Evolutionary conservation across 345 rosid genomes (phyloP).

Genomic region (Aquilaria malaccensis): DNA sequence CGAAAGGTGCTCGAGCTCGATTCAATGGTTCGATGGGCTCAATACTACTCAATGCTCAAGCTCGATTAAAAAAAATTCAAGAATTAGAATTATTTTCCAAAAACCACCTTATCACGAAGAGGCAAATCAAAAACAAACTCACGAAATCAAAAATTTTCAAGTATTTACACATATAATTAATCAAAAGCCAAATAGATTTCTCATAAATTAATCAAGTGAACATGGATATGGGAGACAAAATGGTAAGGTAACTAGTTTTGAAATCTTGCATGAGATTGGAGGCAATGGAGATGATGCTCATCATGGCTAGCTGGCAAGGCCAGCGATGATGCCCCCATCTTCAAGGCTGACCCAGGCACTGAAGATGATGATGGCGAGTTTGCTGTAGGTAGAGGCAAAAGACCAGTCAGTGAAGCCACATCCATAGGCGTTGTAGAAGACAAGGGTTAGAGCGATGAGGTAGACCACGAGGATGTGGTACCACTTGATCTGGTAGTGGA

Average conservation of each 20-base stretch:
- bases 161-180: too few relatives aligned
- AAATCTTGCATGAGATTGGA: conserved; percentile 71
- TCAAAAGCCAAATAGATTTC: too few relatives aligned
- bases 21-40: too few relatives aligned
- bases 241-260: conserved; percentile 85
- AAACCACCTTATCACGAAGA: too few relatives aligned
- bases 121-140: too few relatives aligned
- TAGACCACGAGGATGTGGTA: conserved; percentile 35
- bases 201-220: conserved; percentile 18
- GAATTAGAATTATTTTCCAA: too few relatives aligned
- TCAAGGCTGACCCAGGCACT: conserved; percentile 68
- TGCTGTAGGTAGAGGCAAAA: conserved; percentile 82
- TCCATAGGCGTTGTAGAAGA: conserved; percentile 88
- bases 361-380: conserved; percentile 65
- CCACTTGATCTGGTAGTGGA: conserved; percentile 39
- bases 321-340: conserved; percentile 67
- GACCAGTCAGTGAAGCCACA: conserved; percentile 90
- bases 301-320: conserved; percentile 88
- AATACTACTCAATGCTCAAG: too few relatives aligned
- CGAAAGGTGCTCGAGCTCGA: too few relatives aligned
- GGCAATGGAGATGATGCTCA: conserved; percentile 35
- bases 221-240: conserved; percentile 83
- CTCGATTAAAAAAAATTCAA: too few relatives aligned
- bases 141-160: too few relatives aligned
- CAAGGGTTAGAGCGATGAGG: conserved; percentile 59